Evolutionary conservation across 2,329 filamentous ascomycete species (phyloP).

Genomic region (Onygena corvina): DNA sequence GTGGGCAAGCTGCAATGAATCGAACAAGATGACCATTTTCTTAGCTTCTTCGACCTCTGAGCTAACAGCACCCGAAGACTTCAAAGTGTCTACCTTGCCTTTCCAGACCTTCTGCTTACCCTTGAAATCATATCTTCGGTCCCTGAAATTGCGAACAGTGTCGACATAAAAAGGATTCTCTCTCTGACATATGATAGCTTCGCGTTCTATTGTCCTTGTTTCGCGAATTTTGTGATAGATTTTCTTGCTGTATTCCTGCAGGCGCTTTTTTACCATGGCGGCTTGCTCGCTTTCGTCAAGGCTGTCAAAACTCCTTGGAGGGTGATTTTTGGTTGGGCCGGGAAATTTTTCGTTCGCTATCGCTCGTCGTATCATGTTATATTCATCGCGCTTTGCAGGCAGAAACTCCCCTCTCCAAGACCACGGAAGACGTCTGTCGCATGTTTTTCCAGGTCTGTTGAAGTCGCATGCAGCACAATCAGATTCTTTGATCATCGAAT

Average conservation of each 20-base stretch:
- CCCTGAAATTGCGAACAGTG: slow-evolving; percentile 89
- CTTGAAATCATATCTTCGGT: slow-evolving; percentile 96
- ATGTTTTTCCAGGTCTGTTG: slow-evolving; percentile 93
- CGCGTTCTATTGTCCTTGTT: slow-evolving; percentile 77
- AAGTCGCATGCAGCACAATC: slow-evolving; percentile 97
- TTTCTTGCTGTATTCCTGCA: slow-evolving; percentile 92
- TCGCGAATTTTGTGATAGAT: slow-evolving; percentile 99
- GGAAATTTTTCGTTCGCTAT: slow-evolving; percentile 90
- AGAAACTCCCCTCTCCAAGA: slow-evolving; percentile 96
- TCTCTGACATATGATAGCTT: slow-evolving; percentile 95
- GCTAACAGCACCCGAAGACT: slow-evolving; percentile 63
- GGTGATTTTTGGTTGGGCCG: slow-evolving; percentile 58
- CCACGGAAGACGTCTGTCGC: slow-evolving; percentile 89
- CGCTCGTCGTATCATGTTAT: slow-evolving; percentile 95
- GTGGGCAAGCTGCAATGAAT: slow-evolving; percentile 90
- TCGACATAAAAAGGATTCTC: slow-evolving; percentile 98
- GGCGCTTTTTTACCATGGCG: slow-evolving; percentile 63
- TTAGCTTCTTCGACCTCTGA: slow-evolving; percentile 83
- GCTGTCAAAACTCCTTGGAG: slow-evolving; percentile 65
- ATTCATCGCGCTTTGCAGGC: slow-evolving; percentile 90
- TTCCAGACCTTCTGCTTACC: slow-evolving; percentile 98
- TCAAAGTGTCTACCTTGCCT: slow-evolving; percentile 79
- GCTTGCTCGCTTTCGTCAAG: slow-evolving; percentile 73
- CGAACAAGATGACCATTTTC: slow-evolving; percentile 96
- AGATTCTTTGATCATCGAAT: slow-evolving; percentile 96